A percentile compares a stretch with the other conserved stretches of the same genome.
Evolutionary conservation across 1,139 yeast species (phyloP).

Genomic region (Sugiyamaella grinbergsii): DNA sequence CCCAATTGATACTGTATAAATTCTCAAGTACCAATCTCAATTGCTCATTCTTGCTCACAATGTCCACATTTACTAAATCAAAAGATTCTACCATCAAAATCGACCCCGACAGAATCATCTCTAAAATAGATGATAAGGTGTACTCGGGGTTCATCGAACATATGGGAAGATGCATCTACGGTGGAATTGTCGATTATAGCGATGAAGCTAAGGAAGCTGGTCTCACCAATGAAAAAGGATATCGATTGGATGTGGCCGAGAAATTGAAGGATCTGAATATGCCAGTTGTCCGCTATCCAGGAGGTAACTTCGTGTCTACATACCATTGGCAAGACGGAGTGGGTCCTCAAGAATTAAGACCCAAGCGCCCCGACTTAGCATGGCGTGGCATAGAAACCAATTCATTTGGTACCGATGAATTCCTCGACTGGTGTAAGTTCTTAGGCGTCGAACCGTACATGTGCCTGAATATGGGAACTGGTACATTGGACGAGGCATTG

Average conservation of each 20-base stretch:
- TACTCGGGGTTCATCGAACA: constrained; percentile 45
- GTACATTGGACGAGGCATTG: constrained; percentile 44
- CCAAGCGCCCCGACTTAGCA: constrained; percentile 43
- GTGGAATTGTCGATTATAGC: constrained; percentile 43
- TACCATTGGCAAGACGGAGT: constrained; percentile 45
- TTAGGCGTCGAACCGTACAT: constrained; percentile 40
- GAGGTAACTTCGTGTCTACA: constrained; percentile 44
- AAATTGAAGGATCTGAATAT: constrained; percentile 41
- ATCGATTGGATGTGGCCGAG: constrained; percentile 39
- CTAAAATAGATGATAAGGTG: constrained; percentile 38
- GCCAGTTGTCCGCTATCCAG: constrained; percentile 46
- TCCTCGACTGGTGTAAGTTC: constrained; percentile 42
- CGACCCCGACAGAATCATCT: constrained; percentile 33
- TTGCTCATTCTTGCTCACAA: too few relatives aligned
- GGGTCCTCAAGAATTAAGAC: constrained; percentile 41
- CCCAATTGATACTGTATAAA: too few relatives aligned
- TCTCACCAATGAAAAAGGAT: constrained; percentile 37
- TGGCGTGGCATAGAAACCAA: constrained; percentile 43
- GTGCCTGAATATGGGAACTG: constrained; percentile 45
- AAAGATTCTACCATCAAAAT: constrained; percentile 25
- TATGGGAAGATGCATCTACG: constrained; percentile 44
- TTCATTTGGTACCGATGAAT: constrained; percentile 44
- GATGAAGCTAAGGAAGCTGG: constrained; percentile 28
- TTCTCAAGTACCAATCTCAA: too few relatives aligned
- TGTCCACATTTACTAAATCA: constrained; percentile 8